Base-by-base conservation (phyloP, 768 basidiomycete genomes). In the Lactifluus echinatus region DNA sequence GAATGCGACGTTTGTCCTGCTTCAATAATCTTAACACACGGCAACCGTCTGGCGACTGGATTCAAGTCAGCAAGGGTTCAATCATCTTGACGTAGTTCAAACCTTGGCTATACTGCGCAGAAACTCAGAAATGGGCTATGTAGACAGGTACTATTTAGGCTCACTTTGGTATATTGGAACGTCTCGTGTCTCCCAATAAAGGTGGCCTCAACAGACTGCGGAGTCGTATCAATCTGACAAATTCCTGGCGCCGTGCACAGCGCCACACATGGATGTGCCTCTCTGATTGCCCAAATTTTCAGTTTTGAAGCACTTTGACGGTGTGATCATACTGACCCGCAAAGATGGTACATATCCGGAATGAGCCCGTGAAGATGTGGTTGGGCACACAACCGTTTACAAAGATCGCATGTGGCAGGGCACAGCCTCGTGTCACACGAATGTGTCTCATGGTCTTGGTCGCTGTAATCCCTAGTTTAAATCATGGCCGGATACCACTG, bases 101-200 rank as follows among this genome's bases (percentile, higher is more conserved):
- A 79, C 79, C 77, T 72, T 82, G 82, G 2, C 76, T 71, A 64
- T 81, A 82, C 81, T 82, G 26, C 10, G 10, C 31, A 31, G 10
- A 31, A 31, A 31, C 10, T 31, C 31, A 56, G 26, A 14, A 8
- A 17, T 23, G n/a, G 10, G 10, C 28, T 31, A 2, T 31, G 28
- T 1, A 8, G n/a, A n/a, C n/a, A 2, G 2, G 14, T 44, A 7
- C 33, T 21, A 21, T 3, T 6, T 56, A 66, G n/a, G n/a, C n/a
- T 26, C 50, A 79, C 83, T 74, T 85, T 85, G 0, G 83, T 84
- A 47, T 80, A 85, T 63, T 80, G 76, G 60, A 83, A 85, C 0
- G 78, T 79, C 59, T 81, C 79, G 48, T 83, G 78, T 56, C 67
- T 71, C 1, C 83, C 84, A 0, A 76, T 78, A 62, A 84, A 84